Conservation (phyloP, 306 rosid species). For the Vicia faba region DNA sequence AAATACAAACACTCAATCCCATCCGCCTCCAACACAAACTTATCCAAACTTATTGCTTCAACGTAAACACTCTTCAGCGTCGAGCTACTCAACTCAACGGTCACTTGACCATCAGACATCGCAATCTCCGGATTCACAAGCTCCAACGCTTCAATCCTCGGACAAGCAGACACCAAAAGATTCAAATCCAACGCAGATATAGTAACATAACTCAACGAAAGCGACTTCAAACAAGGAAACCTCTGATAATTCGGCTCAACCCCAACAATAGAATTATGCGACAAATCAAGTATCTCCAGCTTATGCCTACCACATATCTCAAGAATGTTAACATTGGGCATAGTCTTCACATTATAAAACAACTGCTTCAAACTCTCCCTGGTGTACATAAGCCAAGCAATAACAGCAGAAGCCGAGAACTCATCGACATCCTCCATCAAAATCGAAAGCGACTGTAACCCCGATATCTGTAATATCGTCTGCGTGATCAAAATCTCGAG, state of each 20-base stretch:
- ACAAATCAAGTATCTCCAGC: slow-evolving; percentile 59
- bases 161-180: slow-evolving; percentile 70
- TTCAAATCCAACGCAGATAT: slow-evolving; percentile 77
- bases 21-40: slow-evolving; percentile 56
- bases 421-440: slow-evolving; percentile 75
- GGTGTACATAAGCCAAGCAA: slow-evolving; percentile 88
- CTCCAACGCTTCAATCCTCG: slow-evolving; percentile 57
- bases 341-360: slow-evolving; percentile 63
- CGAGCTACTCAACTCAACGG: slow-evolving; percentile 59
- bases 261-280: slow-evolving; percentile 63
- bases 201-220: slow-evolving; percentile 59
- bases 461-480: slow-evolving; percentile 79
- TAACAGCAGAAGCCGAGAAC: slow-evolving; percentile 70
- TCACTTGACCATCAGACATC: slow-evolving; percentile 63
- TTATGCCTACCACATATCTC: slow-evolving; percentile 74
- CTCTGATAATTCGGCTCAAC: slow-evolving; percentile 77
- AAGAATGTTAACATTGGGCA: slow-evolving; percentile 60
- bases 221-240: slow-evolving; percentile 72
- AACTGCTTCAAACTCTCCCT: slow-evolving; percentile 57
- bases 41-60: slow-evolving; percentile 69
- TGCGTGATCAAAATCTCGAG: slow-evolving; percentile 80
- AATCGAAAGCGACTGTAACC: slow-evolving; percentile 63
- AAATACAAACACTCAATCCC: slow-evolving; percentile 49
- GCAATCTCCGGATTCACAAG: slow-evolving; percentile 71
- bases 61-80: slow-evolving; percentile 67